These are phyloP conservation scores for Arabidopsis suecica DNA, from an alignment of 345 rosid species.

Conservation along the genomic window DNA sequence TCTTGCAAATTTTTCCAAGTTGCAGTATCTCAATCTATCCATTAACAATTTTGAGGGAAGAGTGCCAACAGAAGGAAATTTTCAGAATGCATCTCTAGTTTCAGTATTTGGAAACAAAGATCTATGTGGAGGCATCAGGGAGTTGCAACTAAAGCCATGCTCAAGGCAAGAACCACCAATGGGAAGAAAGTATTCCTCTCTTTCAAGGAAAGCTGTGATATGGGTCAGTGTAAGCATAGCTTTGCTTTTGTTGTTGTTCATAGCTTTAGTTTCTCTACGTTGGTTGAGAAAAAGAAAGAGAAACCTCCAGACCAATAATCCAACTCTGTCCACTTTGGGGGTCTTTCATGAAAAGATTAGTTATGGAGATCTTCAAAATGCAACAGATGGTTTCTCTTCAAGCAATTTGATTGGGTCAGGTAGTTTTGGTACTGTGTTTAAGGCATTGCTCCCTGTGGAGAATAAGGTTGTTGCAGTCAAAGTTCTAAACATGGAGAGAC, in stretches of 20 bases:
- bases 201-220: not conserved
- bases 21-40: no score
- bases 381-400: not conserved
- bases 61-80: no score
- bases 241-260: not conserved
- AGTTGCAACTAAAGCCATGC: no score
- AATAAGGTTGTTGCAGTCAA: conserved; percentile 28
- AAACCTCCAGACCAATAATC: not conserved
- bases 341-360: not conserved
- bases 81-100: no score
- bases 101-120: no score
- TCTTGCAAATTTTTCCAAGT: no score
- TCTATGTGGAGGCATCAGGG: no score
- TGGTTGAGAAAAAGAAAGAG: not conserved
- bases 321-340: not conserved
- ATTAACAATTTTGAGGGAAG: no score
- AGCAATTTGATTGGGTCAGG: not conserved
- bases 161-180: no score
- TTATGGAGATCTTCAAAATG: conserved; percentile 3
- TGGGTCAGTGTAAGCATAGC: not conserved
- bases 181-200: no score
- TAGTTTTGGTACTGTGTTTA: conserved; percentile 1
- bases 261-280: not conserved
- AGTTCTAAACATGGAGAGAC: conserved; percentile 44
- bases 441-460: not conserved